These are phyloP conservation scores for Cordyceps farinosa DNA, from an alignment of 2,329 filamentous ascomycete genomes.

Conservation along the genomic window DNA sequence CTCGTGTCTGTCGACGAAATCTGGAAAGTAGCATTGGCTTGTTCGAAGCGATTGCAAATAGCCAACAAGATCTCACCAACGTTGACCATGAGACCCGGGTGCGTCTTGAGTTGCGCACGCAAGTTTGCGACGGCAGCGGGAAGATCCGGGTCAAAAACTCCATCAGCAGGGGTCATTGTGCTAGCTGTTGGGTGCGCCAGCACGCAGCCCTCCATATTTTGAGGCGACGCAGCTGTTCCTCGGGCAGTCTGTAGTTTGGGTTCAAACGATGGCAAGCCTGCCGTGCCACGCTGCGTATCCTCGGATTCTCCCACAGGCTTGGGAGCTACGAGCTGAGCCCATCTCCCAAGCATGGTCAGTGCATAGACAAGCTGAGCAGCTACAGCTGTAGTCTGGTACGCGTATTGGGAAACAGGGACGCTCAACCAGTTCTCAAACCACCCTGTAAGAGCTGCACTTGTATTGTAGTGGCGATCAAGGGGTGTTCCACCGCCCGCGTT, in stretches of 20 bases:
- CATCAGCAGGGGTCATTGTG: not conserved
- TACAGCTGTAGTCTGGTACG: slow-evolving; percentile 43
- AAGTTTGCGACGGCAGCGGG: slow-evolving; percentile 39
- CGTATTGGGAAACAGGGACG: slow-evolving; percentile 41
- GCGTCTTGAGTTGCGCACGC: slow-evolving; percentile 39
- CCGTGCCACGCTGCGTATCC: not conserved
- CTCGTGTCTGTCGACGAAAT: slow-evolving; percentile 29
- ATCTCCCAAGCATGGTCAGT: slow-evolving; percentile 48
- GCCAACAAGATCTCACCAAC: slow-evolving; percentile 40
- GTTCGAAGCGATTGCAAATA: slow-evolving; percentile 42
- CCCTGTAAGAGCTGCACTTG: slow-evolving; percentile 42
- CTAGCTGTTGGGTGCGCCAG: not conserved
- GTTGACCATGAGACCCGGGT: slow-evolving; percentile 44
- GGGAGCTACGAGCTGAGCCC: slow-evolving; percentile 45
- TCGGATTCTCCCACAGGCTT: slow-evolving; percentile 23
- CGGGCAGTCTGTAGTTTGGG: not conserved
- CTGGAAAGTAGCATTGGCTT: slow-evolving; percentile 37
- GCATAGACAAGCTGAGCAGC: slow-evolving; percentile 47
- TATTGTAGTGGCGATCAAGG: slow-evolving; percentile 49
- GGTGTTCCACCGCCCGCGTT: slow-evolving; percentile 38
- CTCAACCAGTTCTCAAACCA: slow-evolving; percentile 50
- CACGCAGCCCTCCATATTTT: not conserved
- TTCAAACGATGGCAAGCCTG: slow-evolving; percentile 15
- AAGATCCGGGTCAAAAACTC: slow-evolving; percentile 35
- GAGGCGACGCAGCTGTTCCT: slow-evolving; percentile 6